Base-by-base conservation (phyloP, 1,139 yeast genomes). In the Scheffersomyces titani region DNA sequence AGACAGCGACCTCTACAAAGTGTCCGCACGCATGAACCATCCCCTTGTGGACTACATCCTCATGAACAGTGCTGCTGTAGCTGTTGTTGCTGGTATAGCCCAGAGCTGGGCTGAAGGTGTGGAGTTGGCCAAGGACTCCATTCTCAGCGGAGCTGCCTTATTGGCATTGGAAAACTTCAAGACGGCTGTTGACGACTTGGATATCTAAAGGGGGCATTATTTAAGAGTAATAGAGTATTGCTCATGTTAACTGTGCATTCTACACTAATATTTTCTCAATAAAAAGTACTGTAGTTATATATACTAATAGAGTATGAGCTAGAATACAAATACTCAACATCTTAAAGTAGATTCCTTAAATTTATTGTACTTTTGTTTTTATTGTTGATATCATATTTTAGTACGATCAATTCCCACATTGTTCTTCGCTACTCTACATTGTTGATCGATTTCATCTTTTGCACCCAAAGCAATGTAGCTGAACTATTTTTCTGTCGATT, bases 1-100 rank as follows among this genome's bases (percentile, higher is more conserved):
- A 57, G 83, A 84, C 78, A 53, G 75, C 6, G 65, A 76, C 2
- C 75, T 82, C 53, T 81, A 80, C 65, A 67, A 69, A 52, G 64
- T 78, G 22, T 59, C 57, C 3, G 68, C 63, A 19, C 19, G 30
- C 46, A 69, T 71, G 5, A 77, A 77, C 60, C 81, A 82, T 59
- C 92, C 99, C 1, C 73, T 93, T 20, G 86, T 89, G 54, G 97
- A 94, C 73, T 94, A 92, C 73, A 94, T 94, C 20, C 72, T 93
- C 59, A 75, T 94, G 82, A 94, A 94, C 70, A 81, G 96, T 48
- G 94, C 94, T 5, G 97, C 97, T 0, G 75, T 94, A 58, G 94
- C 96, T 0, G 90, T 89, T 47, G 85, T 92, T 20, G 82, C 90
- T 19, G 97, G 96, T 2, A 69, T 79, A 3, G 86, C 92, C 2